These are phyloP conservation scores for Globisporangium emineosum DNA, from an alignment of 352 stramenopile genomes.

Conservation along the genomic window DNA sequence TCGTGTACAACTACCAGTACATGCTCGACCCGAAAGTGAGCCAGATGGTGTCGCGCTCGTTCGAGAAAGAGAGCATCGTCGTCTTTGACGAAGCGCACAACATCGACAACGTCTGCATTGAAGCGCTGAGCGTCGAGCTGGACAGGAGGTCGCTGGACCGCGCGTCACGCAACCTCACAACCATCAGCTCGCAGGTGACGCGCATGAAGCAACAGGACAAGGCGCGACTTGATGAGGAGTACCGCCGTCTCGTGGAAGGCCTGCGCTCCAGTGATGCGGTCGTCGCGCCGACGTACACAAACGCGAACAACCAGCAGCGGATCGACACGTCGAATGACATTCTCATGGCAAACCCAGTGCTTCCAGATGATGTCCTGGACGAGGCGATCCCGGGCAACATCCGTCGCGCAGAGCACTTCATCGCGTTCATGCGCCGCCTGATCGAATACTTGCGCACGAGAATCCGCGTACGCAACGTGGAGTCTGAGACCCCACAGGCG, in stretches of 20 bases:
- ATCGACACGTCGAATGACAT: conserved; percentile 64
- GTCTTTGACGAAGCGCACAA: conserved; percentile 99
- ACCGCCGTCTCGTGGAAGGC: conserved; percentile 93
- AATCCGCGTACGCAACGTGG: conserved; percentile 87
- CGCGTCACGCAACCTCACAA: conserved; percentile 89
- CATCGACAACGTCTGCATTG: conserved; percentile 99
- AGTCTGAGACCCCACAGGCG: conserved; percentile 95
- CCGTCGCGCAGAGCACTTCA: conserved; percentile 96
- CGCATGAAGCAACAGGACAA: conserved; percentile 91
- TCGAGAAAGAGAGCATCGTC: conserved; percentile 92
- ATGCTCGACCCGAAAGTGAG: conserved; percentile 98
- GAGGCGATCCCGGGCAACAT: conserved; percentile 98
- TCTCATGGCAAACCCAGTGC: conserved; percentile 75
- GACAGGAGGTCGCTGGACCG: conserved; percentile 91
- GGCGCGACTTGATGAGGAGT: conserved; percentile 92
- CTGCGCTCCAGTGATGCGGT: conserved; percentile 89
- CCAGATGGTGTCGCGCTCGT: conserved; percentile 88
- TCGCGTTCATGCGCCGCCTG: conserved; percentile 97
- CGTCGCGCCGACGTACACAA: conserved; percentile 46
- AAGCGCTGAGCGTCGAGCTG: conserved; percentile 96
- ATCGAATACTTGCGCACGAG: conserved; percentile 92
- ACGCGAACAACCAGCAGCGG: conserved; percentile 31
- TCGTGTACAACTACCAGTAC: conserved; percentile 99
- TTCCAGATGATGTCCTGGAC: conserved; percentile 93
- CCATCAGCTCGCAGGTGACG: conserved; percentile 73